These are phyloP conservation scores for Thalassiosira hispida DNA, from an alignment of 352 stramenopile genomes.

Conservation along the genomic window DNA sequence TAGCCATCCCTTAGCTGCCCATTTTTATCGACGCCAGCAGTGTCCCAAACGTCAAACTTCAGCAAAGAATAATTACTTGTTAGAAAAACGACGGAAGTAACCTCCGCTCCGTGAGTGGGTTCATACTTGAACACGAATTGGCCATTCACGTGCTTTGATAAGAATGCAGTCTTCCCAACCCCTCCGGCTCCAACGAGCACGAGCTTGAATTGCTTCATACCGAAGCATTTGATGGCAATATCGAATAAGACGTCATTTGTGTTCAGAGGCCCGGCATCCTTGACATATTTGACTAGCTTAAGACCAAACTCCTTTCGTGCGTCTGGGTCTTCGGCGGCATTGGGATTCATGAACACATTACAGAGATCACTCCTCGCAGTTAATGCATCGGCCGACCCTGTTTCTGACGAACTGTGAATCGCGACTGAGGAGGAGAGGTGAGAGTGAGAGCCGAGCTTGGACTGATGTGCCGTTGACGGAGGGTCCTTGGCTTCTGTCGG, in stretches of 20 bases:
- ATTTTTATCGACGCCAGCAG: constrained; percentile 5
- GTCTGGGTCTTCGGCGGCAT: constrained; percentile 5
- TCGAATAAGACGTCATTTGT: not conserved
- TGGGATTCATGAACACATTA: not conserved
- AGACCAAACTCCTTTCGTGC: not conserved
- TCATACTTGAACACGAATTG: constrained; percentile 4
- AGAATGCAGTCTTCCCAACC: constrained; percentile 17
- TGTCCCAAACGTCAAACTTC: constrained; percentile 20
- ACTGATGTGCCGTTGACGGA: too few relatives aligned
- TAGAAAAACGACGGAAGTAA: constrained; percentile 4
- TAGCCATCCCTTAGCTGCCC: constrained; percentile 12
- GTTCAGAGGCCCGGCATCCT: not conserved
- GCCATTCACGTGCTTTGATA: not conserved
- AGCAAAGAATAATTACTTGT: not conserved
- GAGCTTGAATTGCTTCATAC: constrained; percentile 12
- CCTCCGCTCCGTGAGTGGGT: constrained; percentile 9
- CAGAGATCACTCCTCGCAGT: too few relatives aligned
- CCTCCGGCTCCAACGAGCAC: constrained; percentile 4
- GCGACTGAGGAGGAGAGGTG: too few relatives aligned
- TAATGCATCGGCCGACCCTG: too few relatives aligned
- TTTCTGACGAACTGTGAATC: too few relatives aligned
- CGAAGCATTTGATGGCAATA: not conserved
- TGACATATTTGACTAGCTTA: not conserved
- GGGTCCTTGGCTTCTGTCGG: too few relatives aligned
- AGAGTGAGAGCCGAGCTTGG: too few relatives aligned